Percentiles rank a stretch among this genome's conserved stretches.
Conservation (phyloP, 495 filamentous ascomycete genomes). For the Pyronema omphalodes region DNA sequence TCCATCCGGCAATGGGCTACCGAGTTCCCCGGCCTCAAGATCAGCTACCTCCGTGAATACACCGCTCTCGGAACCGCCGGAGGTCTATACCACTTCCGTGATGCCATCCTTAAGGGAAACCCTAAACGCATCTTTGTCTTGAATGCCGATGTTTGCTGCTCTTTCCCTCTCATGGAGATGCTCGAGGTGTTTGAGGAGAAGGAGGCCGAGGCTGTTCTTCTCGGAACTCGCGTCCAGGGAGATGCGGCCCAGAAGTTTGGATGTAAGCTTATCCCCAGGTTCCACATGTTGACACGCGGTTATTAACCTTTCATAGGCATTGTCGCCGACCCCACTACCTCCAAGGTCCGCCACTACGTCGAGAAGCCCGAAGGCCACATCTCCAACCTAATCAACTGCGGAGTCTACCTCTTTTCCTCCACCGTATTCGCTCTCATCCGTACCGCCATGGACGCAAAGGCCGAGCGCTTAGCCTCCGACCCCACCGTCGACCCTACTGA, state of each 20-base stretch:
- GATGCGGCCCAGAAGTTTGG: constrained; percentile 92
- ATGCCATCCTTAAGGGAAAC: constrained; percentile 91
- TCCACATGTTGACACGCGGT: neutral
- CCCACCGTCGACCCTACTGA: constrained; percentile 82
- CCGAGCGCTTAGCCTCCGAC: constrained; percentile 79
- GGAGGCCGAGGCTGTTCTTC: constrained; percentile 91
- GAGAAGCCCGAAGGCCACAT: constrained; percentile 99
- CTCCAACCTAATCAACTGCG: constrained; percentile 97
- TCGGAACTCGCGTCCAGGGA: constrained; percentile 81
- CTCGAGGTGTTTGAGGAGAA: constrained; percentile 64
- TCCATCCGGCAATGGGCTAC: constrained; percentile 81
- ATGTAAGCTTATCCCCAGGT: constrained; percentile 29
- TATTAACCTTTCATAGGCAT: constrained; percentile 31
- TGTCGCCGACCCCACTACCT: constrained; percentile 84
- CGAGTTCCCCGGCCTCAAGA: constrained; percentile 74
- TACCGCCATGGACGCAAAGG: constrained; percentile 86
- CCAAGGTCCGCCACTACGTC: constrained; percentile 95
- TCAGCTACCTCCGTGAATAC: constrained; percentile 96
- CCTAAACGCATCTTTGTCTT: constrained; percentile 92
- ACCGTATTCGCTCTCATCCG: constrained; percentile 93
- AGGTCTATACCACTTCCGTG: constrained; percentile 96
- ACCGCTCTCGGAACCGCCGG: constrained; percentile 89
- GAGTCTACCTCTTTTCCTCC: constrained; percentile 91
- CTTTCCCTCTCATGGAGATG: constrained; percentile 83
- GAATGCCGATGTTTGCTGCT: constrained; percentile 98